These are phyloP conservation scores for Scheffersomyces amazonensis DNA, from an alignment of 805 yeast species.

Conservation along the genomic window DNA sequence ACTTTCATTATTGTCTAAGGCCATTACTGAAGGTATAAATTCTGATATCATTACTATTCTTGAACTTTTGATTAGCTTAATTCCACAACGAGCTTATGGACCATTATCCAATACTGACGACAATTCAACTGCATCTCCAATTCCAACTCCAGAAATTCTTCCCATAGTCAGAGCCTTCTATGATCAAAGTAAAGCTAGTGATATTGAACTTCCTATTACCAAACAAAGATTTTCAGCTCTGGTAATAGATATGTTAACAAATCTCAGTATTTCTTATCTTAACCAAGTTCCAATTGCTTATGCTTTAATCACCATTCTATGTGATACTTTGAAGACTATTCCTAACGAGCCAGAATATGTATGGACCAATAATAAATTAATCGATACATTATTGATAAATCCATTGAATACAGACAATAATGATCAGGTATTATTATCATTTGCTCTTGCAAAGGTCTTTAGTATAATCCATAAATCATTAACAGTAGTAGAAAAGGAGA, in stretches of 20 bases:
- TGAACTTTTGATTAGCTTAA: constrained; percentile 42
- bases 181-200: constrained; percentile 3
- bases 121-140: background rate
- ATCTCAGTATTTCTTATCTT: constrained; percentile 14
- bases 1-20: constrained; percentile 39
- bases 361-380: constrained; percentile 8
- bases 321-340: constrained; percentile 16
- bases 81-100: constrained; percentile 60
- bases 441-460: constrained; percentile 43
- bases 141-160: constrained; percentile 11
- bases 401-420: constrained; percentile 7
- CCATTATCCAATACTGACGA: constrained; percentile 1
- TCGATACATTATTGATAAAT: constrained; percentile 12
- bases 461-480: constrained; percentile 27
- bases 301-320: constrained; percentile 16
- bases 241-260: constrained; percentile 15
- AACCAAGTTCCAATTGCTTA: constrained; percentile 11
- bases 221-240: constrained; percentile 12
- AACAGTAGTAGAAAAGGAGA: constrained; percentile 29
- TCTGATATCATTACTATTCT: constrained; percentile 39
- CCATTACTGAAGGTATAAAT: constrained; percentile 2
- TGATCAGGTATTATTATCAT: constrained; percentile 16
- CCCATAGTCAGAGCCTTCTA: constrained; percentile 16
- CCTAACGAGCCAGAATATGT: constrained; percentile 11
- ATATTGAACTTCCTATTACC: constrained; percentile 11